Evolutionary conservation across 306 rosid species (phyloP).

Genomic region (Acmispon strigosus): DNA sequence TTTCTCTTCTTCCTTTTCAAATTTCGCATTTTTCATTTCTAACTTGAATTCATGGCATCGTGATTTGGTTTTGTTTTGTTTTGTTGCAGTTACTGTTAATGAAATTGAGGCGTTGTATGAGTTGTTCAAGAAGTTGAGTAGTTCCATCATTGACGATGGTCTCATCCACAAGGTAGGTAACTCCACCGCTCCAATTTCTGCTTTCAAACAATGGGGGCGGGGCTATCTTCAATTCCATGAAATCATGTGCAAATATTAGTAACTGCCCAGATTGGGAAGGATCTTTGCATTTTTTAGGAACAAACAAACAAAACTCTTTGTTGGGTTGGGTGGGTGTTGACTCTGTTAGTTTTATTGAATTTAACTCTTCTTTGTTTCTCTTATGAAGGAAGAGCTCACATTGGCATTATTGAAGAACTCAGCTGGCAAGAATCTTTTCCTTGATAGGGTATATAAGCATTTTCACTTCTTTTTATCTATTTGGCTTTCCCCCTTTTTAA

Average conservation of each 20-base stretch:
- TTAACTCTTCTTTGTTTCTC: conserved; percentile 15
- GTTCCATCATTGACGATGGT: conserved; percentile 58
- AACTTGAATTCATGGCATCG: background rate
- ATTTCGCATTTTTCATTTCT: background rate
- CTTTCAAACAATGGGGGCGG: no score
- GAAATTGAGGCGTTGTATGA: conserved; percentile 71
- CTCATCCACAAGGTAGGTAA: conserved; percentile 80
- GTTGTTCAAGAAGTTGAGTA: conserved; percentile 58
- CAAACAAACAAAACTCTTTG: background rate
- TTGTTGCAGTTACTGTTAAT: conserved; percentile 49
- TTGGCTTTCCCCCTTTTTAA: background rate
- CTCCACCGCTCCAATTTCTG: background rate
- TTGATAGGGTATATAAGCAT: conserved; percentile 50
- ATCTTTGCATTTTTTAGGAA: background rate
- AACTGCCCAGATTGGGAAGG: conserved; percentile 2
- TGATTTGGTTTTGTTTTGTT: background rate
- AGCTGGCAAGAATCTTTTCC: conserved; percentile 50
- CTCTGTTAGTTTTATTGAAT: background rate
- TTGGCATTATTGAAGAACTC: conserved; percentile 48
- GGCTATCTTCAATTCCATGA: background rate
- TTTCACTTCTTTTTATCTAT: background rate
- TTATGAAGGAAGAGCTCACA: conserved; percentile 63
- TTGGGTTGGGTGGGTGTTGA: background rate
- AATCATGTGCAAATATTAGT: background rate
- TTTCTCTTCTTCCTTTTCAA: background rate